phyloP scores from a whole-genome alignment of 345 rosid genomes.

The Geranium brycei region DNA sequence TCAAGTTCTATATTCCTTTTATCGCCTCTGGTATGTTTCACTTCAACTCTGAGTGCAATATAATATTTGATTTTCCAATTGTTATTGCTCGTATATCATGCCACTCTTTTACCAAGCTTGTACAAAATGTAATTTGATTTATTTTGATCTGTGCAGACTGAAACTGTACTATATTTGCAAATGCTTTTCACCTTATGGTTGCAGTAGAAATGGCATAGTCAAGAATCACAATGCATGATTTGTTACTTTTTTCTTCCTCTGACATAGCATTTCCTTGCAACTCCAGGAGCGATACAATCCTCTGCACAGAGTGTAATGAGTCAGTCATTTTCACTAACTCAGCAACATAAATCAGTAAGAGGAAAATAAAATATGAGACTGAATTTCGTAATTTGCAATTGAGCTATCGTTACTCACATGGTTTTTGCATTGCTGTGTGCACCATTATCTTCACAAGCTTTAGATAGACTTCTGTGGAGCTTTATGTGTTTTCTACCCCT shows the following conservation, averaged over 20 bases:
- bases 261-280: slow-evolving; percentile 17
- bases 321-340: not conserved
- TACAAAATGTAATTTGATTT: too few species aligned
- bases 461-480: slow-evolving; percentile 4
- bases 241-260: slow-evolving; percentile 6
- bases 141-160: too few species aligned
- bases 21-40: too few species aligned
- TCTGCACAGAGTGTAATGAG: slow-evolving; percentile 3
- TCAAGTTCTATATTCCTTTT: too few species aligned
- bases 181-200: too few species aligned
- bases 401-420: slow-evolving; percentile 7
- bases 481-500: slow-evolving; percentile 11
- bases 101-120: too few species aligned
- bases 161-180: too few species aligned
- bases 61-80: too few species aligned
- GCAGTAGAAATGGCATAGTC: not conserved
- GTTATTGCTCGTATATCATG: too few species aligned
- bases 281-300: slow-evolving; percentile 13
- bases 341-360: not conserved
- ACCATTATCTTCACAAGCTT: slow-evolving; percentile 6
- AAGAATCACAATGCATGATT: slow-evolving; percentile 2
- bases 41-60: too few species aligned
- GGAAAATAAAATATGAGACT: not conserved
- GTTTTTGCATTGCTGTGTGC: slow-evolving; percentile 3
- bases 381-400: not conserved